These are phyloP conservation scores for Claviceps sp. DNA, from an alignment of 2,329 filamentous ascomycete species.

Conservation along the genomic window DNA sequence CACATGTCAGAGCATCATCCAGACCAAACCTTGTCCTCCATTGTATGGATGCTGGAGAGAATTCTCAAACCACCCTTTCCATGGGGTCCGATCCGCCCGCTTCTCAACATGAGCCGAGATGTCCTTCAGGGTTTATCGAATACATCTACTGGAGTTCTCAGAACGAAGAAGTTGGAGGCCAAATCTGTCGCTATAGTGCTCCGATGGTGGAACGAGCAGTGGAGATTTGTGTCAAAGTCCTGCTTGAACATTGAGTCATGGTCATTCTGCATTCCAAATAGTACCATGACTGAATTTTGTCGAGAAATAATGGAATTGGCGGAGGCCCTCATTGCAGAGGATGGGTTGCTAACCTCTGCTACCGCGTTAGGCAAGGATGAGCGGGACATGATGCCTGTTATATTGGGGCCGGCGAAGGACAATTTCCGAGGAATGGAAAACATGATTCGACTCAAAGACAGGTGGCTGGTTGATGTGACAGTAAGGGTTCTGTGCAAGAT, in stretches of 20 bases:
- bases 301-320: constrained; percentile 92
- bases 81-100: constrained; percentile 44
- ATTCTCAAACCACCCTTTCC: constrained; percentile 24
- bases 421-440: constrained; percentile 59
- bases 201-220: constrained; percentile 73
- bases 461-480: constrained; percentile 69
- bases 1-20: constrained; percentile 27
- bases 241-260: constrained; percentile 75
- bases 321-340: constrained; percentile 71
- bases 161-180: constrained; percentile 40
- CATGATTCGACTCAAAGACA: constrained; percentile 83
- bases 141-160: constrained; percentile 39
- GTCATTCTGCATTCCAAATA: constrained; percentile 63
- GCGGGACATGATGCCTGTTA: constrained; percentile 24
- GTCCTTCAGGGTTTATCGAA: constrained; percentile 44
- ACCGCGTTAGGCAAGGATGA: constrained; percentile 21
- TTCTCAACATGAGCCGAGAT: constrained; percentile 43
- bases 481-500: constrained; percentile 77
- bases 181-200: constrained; percentile 54
- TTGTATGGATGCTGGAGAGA: constrained; percentile 29
- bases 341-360: constrained; percentile 67
- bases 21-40: constrained; percentile 26
- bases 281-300: constrained; percentile 80
- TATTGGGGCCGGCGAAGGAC: constrained; percentile 26
- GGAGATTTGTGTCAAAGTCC: constrained; percentile 67